Percentiles rank a stretch among this genome's conserved stretches.
Conservation (phyloP, 768 basidiomycete species). For the Ramaria sp. region DNA sequence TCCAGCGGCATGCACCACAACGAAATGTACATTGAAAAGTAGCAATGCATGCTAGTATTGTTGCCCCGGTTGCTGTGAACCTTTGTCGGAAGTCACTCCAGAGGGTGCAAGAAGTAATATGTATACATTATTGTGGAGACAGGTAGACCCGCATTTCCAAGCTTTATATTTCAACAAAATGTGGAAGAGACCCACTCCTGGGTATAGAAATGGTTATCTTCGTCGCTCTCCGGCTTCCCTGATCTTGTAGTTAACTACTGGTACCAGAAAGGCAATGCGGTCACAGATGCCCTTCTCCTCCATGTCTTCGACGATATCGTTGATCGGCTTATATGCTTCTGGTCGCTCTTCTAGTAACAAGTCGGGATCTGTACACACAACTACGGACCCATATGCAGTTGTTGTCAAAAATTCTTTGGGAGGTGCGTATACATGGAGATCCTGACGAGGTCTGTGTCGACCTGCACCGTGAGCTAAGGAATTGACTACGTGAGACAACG, state of each 20-base stretch:
- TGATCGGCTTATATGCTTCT: slow-evolving; percentile 29
- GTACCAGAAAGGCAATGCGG: slow-evolving; percentile 23
- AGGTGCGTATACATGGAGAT: slow-evolving; percentile 20
- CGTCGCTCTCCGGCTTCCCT: slow-evolving; percentile 10
- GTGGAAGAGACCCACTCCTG: no score
- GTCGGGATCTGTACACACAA: slow-evolving; percentile 26
- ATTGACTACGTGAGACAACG: slow-evolving; percentile 14
- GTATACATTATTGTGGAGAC: no score
- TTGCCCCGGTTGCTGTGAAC: no score
- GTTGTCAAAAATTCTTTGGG: slow-evolving; percentile 21
- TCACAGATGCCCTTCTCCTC: slow-evolving; percentile 19
- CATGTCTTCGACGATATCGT: slow-evolving; percentile 27
- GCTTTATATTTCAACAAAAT: no score
- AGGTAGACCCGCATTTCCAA: no score
- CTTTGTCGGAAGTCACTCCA: no score
- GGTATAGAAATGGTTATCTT: no score
- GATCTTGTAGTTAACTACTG: slow-evolving; percentile 30
- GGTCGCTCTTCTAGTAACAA: slow-evolving; percentile 30
- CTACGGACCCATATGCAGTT: slow-evolving; percentile 26
- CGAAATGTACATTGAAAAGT: no score
- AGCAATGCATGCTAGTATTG: no score
- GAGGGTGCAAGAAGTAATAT: no score
- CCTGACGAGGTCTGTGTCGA: slow-evolving; percentile 24
- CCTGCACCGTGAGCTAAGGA: slow-evolving; percentile 32
- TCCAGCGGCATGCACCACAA: no score